A percentile compares a stretch with the other conserved stretches of the same genome.
Evolutionary conservation across 306 rosid genomes (phyloP).

Genomic region (Medicago ruthenica): DNA sequence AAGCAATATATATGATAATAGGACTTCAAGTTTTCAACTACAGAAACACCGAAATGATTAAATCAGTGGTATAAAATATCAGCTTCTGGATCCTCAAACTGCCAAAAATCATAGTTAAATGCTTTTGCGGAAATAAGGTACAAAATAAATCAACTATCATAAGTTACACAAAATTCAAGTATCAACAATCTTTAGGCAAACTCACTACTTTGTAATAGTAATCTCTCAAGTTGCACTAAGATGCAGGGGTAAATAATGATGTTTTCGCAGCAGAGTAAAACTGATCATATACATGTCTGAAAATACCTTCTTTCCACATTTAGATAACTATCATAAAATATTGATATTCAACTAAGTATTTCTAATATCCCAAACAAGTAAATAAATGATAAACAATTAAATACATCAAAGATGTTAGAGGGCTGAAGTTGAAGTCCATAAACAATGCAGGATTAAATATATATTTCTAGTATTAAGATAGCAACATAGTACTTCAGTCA

Average conservation of each 20-base stretch:
- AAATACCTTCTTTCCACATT: conserved; percentile 10
- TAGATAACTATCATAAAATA: conserved; percentile 15
- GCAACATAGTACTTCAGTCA: conserved; percentile 32
- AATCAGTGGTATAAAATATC: conserved; percentile 9
- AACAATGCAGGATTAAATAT: conserved; percentile 26
- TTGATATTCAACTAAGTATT: conserved; percentile 14
- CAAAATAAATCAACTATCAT: conserved; percentile 16
- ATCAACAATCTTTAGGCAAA: conserved; percentile 27
- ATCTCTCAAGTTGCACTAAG: conserved; percentile 26
- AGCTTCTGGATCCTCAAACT: conserved; percentile 35
- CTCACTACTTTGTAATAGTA: conserved; percentile 14
- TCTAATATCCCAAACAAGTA: conserved; percentile 14
- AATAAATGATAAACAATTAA: conserved; percentile 23
- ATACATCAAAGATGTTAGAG: not conserved
- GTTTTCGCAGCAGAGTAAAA: conserved; percentile 20
- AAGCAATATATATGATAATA: conserved; percentile 17
- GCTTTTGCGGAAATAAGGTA: conserved; percentile 10
- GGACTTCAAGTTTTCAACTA: conserved; percentile 38
- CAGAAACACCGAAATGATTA: conserved; percentile 21
- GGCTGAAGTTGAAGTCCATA: conserved; percentile 21
- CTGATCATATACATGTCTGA: conserved; percentile 3
- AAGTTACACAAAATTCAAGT: conserved; percentile 19
- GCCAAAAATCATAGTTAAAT: conserved; percentile 24
- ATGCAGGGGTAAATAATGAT: conserved; percentile 29
- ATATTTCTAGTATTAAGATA: conserved; percentile 29